Percentiles rank a stretch among this genome's conserved stretches.
Evolutionary conservation across 2,329 filamentous ascomycete species (phyloP).

Genomic region (Plectosphaerella cucumerina): DNA sequence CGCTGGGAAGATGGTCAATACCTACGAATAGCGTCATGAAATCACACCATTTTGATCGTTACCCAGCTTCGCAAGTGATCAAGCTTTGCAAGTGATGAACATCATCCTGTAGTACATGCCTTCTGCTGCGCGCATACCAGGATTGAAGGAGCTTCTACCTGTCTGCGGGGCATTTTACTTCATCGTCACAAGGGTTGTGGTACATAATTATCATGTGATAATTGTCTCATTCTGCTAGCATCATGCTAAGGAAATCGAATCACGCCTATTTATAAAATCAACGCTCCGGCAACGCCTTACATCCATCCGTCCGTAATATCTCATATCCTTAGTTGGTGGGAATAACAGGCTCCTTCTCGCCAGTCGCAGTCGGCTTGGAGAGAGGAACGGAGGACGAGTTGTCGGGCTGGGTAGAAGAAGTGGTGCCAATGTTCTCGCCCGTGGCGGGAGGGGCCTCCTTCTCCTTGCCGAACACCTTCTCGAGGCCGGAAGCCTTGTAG

Average conservation of each 20-base stretch:
- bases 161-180: too few species aligned
- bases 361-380: slow-evolving; percentile 14
- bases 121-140: too few species aligned
- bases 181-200: too few species aligned
- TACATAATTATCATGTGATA: not conserved
- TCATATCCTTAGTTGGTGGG: not conserved
- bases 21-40: not conserved
- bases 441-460: slow-evolving; percentile 52
- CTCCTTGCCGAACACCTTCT: slow-evolving; percentile 52
- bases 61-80: not conserved
- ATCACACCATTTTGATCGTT: not conserved
- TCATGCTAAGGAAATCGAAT: not conserved
- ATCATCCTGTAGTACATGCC: too few species aligned
- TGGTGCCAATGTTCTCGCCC: slow-evolving; percentile 30
- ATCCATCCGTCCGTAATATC: not conserved
- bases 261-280: not conserved
- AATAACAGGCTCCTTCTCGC: slow-evolving; percentile 16
- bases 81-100: too few species aligned
- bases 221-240: not conserved
- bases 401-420: slow-evolving; percentile 11
- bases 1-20: slow-evolving; percentile 8
- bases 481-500: slow-evolving; percentile 54
- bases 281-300: not conserved
- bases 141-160: too few species aligned
- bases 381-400: slow-evolving; percentile 9